Base-by-base conservation (phyloP, 768 basidiomycete species). In the Phylloporus sp. region DNA sequence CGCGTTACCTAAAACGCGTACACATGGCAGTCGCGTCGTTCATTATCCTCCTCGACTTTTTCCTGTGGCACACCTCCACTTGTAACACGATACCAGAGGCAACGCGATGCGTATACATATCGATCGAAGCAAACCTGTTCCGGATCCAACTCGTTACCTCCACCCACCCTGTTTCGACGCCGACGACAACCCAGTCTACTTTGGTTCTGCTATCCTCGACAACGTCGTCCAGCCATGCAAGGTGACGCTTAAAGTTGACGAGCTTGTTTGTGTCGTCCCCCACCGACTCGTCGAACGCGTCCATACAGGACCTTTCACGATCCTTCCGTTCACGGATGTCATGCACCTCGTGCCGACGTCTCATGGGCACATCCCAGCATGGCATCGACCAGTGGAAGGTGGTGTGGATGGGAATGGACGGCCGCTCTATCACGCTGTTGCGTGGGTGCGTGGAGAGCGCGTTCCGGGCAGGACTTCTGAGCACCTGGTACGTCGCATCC, bases 81-180 rank as follows among this genome's bases (percentile, higher is more conserved):
- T n/a, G n/a, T n/a, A n/a, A n/a, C 15, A 45, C 9, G 53, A 54
- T 26, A 20, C n/a, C 12, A 27, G 38, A 23, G 53, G 38, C 15
- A 43, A 40, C 6, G 7, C 38, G 3, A 40, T 50, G 23, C 49
- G 39, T 11, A 27, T 54, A 12, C 44, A 50, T 32, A 39, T 53
- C 36, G 47, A 54, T 34, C 44, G 26, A 13, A 42, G 6, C 31
- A 24, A 35, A 29, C 44, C 53, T 5, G 26, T 54, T 20, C 48
- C 49, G 24, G 44, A 46, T 27, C 31, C 43, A 4, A 15, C 4
- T 36, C 49, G 27, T n/a, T 54, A 45, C 27, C 44, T 50, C 38
- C 48, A 50, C 27, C 53, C 53, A 8, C 45, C 53, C 34, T 54
- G 49, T 22, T 50, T 41, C 15, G 53, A 54, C 28, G 27, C 32